Conservation (phyloP, 192 early-diverging fungal genomes). For the Martensiomyces pterosporus region DNA sequence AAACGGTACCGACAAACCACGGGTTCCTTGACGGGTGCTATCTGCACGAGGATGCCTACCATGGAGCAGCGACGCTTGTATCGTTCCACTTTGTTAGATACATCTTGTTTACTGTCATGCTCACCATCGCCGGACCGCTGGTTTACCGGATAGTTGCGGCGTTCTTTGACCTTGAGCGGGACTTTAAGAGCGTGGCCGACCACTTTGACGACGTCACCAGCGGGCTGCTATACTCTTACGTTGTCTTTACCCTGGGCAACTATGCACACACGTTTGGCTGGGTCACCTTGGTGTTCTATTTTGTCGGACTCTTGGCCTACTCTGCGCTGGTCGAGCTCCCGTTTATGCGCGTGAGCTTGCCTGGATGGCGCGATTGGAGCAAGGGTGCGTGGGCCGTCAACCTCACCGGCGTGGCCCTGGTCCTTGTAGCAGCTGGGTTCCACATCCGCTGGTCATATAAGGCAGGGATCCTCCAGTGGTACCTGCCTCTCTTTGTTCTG, state of each 20-base stretch:
- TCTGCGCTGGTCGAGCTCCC: slow-evolving; percentile 61
- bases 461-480: slow-evolving; percentile 43
- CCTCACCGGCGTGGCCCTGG: slow-evolving; percentile 50
- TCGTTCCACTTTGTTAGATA: slow-evolving; percentile 42
- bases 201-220: slow-evolving; percentile 64
- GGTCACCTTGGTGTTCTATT: slow-evolving; percentile 39
- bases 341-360: slow-evolving; percentile 64
- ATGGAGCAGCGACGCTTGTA: slow-evolving; percentile 38
- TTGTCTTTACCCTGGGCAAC: slow-evolving; percentile 74
- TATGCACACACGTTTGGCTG: slow-evolving; percentile 65
- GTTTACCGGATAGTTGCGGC: slow-evolving; percentile 57
- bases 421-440: slow-evolving; percentile 58
- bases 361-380: slow-evolving; percentile 60
- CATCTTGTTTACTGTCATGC: slow-evolving; percentile 33
- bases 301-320: slow-evolving; percentile 53
- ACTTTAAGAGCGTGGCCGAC: slow-evolving; percentile 57
- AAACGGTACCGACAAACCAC: slow-evolving; percentile 5
- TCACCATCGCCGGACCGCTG: slow-evolving; percentile 39
- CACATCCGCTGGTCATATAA: slow-evolving; percentile 43
- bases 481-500: slow-evolving; percentile 40
- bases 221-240: slow-evolving; percentile 56
- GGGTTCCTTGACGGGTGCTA: slow-evolving; percentile 47
- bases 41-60: slow-evolving; percentile 16
- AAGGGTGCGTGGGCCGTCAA: slow-evolving; percentile 63
- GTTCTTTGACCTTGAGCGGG: slow-evolving; percentile 62